These are phyloP conservation scores for Orychophragmus violaceus DNA, from an alignment of 345 rosid species.

Conservation along the genomic window DNA sequence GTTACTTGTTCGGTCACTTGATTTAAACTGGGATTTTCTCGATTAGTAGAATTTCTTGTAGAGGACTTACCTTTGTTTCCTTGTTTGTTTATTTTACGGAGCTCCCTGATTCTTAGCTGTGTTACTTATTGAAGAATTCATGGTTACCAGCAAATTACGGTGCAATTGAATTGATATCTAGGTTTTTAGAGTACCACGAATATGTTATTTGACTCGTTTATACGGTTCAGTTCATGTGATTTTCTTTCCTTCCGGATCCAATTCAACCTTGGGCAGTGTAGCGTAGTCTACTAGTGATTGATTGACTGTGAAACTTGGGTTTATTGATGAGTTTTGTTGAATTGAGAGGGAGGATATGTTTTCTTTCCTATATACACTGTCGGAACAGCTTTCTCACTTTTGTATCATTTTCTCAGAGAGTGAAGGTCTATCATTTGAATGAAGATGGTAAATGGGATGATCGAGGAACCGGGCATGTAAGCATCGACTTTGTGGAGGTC, in stretches of 20 bases:
- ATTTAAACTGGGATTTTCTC: constrained; percentile 11
- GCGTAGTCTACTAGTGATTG: neutral
- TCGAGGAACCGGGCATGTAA: constrained; percentile 96
- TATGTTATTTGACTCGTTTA: neutral
- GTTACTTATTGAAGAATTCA: neutral
- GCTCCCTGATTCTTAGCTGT: neutral
- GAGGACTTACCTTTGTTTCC: neutral
- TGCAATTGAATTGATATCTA: neutral
- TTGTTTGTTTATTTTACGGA: neutral
- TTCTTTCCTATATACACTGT: neutral
- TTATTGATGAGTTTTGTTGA: neutral
- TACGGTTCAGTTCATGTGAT: neutral
- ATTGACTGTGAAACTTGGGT: neutral
- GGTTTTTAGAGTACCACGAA: neutral
- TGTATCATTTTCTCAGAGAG: constrained; percentile 50
- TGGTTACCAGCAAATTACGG: neutral
- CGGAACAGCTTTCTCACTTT: neutral
- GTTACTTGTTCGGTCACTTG: constrained; percentile 7
- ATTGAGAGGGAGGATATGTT: neutral
- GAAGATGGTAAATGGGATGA: constrained; percentile 99
- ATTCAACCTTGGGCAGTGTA: neutral
- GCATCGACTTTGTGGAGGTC: constrained; percentile 88
- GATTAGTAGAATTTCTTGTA: neutral
- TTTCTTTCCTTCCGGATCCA: neutral
- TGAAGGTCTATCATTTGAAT: constrained; percentile 84